Base-by-base conservation (phyloP, 2,329 filamentous ascomycete genomes). In the Hymenoscyphus repandus region DNA sequence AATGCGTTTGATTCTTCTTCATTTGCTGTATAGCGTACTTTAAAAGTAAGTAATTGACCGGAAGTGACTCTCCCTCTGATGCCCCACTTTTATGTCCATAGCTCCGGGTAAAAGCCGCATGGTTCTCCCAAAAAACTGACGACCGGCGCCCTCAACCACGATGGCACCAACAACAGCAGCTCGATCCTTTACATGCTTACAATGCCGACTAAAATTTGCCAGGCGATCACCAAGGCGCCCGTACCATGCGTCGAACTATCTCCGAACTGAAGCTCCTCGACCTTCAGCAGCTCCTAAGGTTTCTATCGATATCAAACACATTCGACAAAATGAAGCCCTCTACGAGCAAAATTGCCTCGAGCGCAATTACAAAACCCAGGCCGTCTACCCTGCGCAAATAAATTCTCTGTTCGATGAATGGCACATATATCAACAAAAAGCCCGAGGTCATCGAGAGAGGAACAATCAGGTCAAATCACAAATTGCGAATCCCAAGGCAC, bases 271-370 rank as follows among this genome's bases (percentile, higher is more conserved):
- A 40, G 27, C 39, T 12, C 40, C 54, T 10, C 56, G 55, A 18
- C 86, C 87, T 4, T 75, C 86, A 1, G 84, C 79, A 47, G 90
- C 88, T 12, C 90, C 90, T 10, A 92, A 89, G 66, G 82, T 88
- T 22, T 79, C 79, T 42, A 78, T 95, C 58, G 87, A 96, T 72
- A 78, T 95, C 66, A 92, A 89, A 68, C 86, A 93, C 71, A 96
- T 99, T 67, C 90, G 91, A 51, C 80, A 90, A 64, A 88, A 95
- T 69, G 82, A 87, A 13, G 80, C 85, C 12, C 77, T 95, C 13
- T 88, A 96, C 74, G 79, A 86, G 60, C 76, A 85, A 58, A 97
- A 95, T 65, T 95, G 89, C 70, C 67, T 86, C 53, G 85, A 90
- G 59, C 83, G 93, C 60, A 96, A 96, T 68, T 96, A 96, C 71